Conservation (phyloP, 257 asterid genomes). For the Cynanchum wilfordii region DNA sequence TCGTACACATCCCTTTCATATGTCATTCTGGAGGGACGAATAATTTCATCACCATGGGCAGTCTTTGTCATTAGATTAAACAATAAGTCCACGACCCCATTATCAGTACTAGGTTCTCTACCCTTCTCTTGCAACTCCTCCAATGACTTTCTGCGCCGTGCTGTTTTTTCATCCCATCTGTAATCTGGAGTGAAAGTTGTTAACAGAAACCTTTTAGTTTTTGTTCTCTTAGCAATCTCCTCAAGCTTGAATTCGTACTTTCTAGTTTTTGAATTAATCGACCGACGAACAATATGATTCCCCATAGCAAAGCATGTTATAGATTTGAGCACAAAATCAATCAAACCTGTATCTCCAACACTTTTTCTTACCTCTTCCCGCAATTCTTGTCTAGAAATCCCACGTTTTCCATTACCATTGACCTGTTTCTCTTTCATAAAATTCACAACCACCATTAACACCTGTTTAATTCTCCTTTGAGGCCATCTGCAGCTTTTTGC, state of each 20-base stretch:
- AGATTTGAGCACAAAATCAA: constrained; percentile 76
- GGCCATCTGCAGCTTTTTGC: constrained; percentile 69
- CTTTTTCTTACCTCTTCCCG: constrained; percentile 54
- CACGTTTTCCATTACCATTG: constrained; percentile 16
- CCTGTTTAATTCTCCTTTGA: constrained; percentile 46
- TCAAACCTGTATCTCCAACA: constrained; percentile 86
- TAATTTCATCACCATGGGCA: constrained; percentile 21
- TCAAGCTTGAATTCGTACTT: constrained; percentile 47
- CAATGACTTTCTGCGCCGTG: constrained; percentile 26
- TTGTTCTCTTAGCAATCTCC: constrained; percentile 16
- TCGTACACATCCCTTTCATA: constrained; percentile 17
- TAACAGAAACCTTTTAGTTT: constrained; percentile 12
- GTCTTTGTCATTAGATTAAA: constrained; percentile 26
- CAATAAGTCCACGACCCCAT: constrained; percentile 27
- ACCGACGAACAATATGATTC: constrained; percentile 46
- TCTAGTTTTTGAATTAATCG: constrained; percentile 37
- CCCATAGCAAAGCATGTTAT: constrained; percentile 51
- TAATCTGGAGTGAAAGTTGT: constrained; percentile 14
- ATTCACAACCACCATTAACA: constrained; percentile 42
- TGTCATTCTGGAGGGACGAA: constrained; percentile 13
- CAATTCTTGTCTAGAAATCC: constrained; percentile 59
- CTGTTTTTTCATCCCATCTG: constrained; percentile 27
- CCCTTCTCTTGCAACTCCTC: constrained; percentile 34
- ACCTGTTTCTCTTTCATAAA: constrained; percentile 42
- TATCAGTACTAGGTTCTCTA: constrained; percentile 22